phyloP scores from a whole-genome alignment of 768 basidiomycete genomes.

The Phanerodontia chrysosporium region DNA sequence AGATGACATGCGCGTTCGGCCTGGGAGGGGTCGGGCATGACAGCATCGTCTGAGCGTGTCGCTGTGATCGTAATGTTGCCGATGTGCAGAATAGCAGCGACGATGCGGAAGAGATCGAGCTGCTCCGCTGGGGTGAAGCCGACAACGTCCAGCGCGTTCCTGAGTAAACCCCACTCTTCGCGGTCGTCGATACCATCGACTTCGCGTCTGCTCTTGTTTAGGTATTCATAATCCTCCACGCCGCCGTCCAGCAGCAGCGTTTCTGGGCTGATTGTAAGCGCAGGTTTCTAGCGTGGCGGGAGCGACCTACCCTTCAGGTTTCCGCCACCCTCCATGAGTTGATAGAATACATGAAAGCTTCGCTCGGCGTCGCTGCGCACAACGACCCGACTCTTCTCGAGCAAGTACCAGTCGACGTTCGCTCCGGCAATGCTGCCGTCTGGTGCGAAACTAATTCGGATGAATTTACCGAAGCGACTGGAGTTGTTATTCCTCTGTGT shows the following conservation, averaged over 20 bases:
- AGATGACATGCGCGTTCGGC: constrained; percentile 89
- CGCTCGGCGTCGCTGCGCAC: constrained; percentile 84
- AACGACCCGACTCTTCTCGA: constrained; percentile 96
- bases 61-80: constrained; percentile 87
- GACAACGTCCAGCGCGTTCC: constrained; percentile 82
- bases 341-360: constrained; percentile 97
- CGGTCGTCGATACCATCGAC: constrained; percentile 95
- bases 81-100: constrained; percentile 91
- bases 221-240: constrained; percentile 82
- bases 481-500: constrained; percentile 99
- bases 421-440: constrained; percentile 96
- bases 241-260: constrained; percentile 68
- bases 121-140: constrained; percentile 86
- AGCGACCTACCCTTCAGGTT: constrained; percentile 56
- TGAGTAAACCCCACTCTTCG: constrained; percentile 81
- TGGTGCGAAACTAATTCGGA: constrained; percentile 89
- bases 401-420: constrained; percentile 97
- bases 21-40: constrained; percentile 77
- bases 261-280: constrained; percentile 38
- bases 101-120: constrained; percentile 87
- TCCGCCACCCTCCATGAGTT: constrained; percentile 76
- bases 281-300: constrained; percentile 4
- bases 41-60: constrained; percentile 73
- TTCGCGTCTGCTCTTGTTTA: constrained; percentile 84
- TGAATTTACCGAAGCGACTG: constrained; percentile 97